Evolutionary conservation across 139 green algal genomes (phyloP), one percentile per base, ranked within the genome.

Genomic region (Tetradesmus obliquus): DNA sequence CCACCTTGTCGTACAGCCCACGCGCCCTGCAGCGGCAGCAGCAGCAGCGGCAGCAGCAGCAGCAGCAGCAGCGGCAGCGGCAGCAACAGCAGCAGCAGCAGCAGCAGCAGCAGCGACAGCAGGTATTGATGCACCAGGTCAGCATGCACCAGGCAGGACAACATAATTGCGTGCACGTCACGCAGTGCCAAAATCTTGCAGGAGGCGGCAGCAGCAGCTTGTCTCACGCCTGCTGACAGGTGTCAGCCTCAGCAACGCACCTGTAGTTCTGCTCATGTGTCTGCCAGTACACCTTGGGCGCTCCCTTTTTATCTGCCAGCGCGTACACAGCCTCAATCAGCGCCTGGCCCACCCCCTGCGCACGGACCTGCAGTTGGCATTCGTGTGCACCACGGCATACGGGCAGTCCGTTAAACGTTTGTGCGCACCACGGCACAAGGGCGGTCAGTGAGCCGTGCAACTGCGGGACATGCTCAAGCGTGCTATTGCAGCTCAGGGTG

Each of bases 221-320:
- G n/a, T n/a, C n/a, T n/a, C n/a, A n/a, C n/a, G 19, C 62, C 19
- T 72, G 62, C 62, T 20, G 62, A 3, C 9, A 22, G 62, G 17
- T 19, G 0, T 24, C 17, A 17, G 5, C 17, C 62, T 22, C 2
- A 13, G 3, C 17, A 3, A 0, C 66, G 2, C 66, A 76, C 66
- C 66, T 89, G 84, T 89, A 89, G 62, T 89, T 89, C 10, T 8
- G 20, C 32, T 89, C 84, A 3, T 89, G 84, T 17, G 84, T 89
- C 32, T 81, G 60, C 84, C 84, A 89, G 84, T 89, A 89, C 6
- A 66, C 69, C 84, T 89, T 89, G 32, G 84, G 57, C 12, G 32
- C 62, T 2, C 84, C 84, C 45, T 55, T 62, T 15, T 80, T 32
- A 51, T 89, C 84, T 4, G 84, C 84, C 19, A 51, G 12, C 60